A percentile compares a stretch with the other conserved stretches of the same genome.
Conservation (phyloP, 169 alveolate genomes). For the Plasmodium malariae region DNA sequence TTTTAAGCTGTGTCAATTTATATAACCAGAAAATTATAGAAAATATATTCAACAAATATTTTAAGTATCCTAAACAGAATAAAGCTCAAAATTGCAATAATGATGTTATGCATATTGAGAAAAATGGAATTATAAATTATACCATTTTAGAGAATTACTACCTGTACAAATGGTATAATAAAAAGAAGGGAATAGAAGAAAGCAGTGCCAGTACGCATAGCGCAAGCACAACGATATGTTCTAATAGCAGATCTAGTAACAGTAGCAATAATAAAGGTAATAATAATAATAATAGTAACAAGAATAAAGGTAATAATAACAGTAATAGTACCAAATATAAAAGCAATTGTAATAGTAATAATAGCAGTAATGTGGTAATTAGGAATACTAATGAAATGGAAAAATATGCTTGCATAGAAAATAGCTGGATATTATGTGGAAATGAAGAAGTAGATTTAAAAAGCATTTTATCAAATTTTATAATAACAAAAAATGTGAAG, state of each 20-base stretch:
- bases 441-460: conserved; percentile 54
- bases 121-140: conserved; percentile 43
- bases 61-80: neutral
- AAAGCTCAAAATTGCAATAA: neutral
- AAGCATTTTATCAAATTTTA: conserved; percentile 83
- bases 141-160: conserved; percentile 32
- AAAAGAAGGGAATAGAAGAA: conserved; percentile 16
- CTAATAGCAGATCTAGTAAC: too few species aligned
- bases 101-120: conserved; percentile 47
- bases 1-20: conserved; percentile 34
- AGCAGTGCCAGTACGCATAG: too few species aligned
- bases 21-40: conserved; percentile 27
- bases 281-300: neutral
- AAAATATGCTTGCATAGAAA: conserved; percentile 73
- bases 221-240: neutral
- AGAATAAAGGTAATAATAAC: neutral
- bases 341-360: neutral
- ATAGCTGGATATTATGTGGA: conserved; percentile 65
- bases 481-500: conserved; percentile 92
- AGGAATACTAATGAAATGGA: conserved; percentile 51
- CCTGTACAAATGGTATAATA: conserved; percentile 22
- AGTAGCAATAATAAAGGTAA: neutral
- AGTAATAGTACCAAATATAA: neutral
- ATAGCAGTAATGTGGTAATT: conserved; percentile 41
- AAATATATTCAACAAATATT: conserved; percentile 63